Evolutionary conservation across 1,139 yeast genomes (phyloP).

Genomic region (Kodamaea alishanica): DNA sequence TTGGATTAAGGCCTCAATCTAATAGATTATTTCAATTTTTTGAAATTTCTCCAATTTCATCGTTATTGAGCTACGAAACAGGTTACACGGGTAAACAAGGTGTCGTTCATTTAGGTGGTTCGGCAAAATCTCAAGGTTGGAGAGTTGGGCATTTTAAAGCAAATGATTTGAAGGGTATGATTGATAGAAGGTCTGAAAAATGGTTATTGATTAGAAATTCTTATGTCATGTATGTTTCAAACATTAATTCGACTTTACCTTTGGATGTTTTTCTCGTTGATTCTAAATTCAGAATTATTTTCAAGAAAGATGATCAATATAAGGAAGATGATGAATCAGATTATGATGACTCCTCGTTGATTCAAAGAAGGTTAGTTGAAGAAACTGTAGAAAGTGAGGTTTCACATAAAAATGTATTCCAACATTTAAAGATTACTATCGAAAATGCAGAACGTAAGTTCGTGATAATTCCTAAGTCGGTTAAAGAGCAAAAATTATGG

Average conservation of each 20-base stretch:
- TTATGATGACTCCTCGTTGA: conserved; percentile 39
- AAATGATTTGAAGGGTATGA: conserved; percentile 78
- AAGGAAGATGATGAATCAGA: conserved; percentile 44
- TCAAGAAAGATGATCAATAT: conserved; percentile 40
- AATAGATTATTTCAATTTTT: conserved; percentile 80
- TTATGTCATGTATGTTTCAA: conserved; percentile 80
- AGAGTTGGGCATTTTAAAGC: conserved; percentile 85
- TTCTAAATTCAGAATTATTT: conserved; percentile 54
- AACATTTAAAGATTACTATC: conserved; percentile 56
- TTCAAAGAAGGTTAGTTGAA: conserved; percentile 24
- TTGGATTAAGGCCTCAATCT: conserved; percentile 75
- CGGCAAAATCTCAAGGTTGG: conserved; percentile 92
- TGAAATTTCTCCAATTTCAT: conserved; percentile 85
- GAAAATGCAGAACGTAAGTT: conserved; percentile 78
- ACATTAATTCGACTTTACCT: conserved; percentile 81
- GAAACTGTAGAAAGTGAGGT: conserved; percentile 20
- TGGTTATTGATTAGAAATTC: conserved; percentile 89
- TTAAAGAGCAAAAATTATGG: conserved; percentile 73
- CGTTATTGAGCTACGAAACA: conserved; percentile 76
- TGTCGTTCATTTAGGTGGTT: conserved; percentile 68
- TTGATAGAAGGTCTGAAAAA: conserved; percentile 82
- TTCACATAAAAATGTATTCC: conserved; percentile 29
- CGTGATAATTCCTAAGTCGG: conserved; percentile 70
- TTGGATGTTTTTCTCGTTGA: conserved; percentile 89
- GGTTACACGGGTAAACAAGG: conserved; percentile 91